Base-by-base conservation (phyloP, 345 rosid species). In the Ailanthus altissimus region DNA sequence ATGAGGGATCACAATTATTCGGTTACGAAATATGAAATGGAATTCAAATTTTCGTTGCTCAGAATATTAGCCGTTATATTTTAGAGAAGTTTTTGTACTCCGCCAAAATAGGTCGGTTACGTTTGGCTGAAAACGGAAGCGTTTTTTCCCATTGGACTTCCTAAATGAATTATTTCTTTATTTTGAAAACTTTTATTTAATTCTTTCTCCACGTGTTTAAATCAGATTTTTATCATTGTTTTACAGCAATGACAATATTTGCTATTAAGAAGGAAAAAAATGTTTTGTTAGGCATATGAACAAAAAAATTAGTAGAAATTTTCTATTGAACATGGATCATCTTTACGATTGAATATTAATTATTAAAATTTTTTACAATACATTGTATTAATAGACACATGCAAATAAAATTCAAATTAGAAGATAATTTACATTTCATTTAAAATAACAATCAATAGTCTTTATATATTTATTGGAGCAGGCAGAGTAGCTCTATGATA, bases 21-120 rank as follows among this genome's bases (percentile, higher is more conserved):
- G 25, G 63, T 70, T 70, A 68, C 11, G 6, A 7, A 25, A 2
- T n/a, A 32, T 32, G 38, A 49, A 46, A 36, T 38, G 45, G 49
- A 49, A 47, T 77, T 77, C 50, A 50, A 77, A 77, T 59, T 77
- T 69, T 12, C 53, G 62, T 77, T 77, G n/a, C n/a, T 51, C 56
- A 2, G 1, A 13, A 26, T n/a, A 58, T 77, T 32, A 60, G 80
- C 75, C 75, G 75, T 70, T 77, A 26, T 2, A 15, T 67, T 28
- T 1, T 2, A 43, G 11, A 36, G 43, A 64, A 26, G 53, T 10
- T 13, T 36, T 15, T 43, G 14, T 20, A 43, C 15, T 43, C 79
- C 77, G 47, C 60, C 70, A 47, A 74, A 62, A 62, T 13, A 25
- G 66, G 21, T 28, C 25, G 28, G 72, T 66, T 54, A 40, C 46